Base-by-base conservation (phyloP, 768 basidiomycete species). In the Zangia roseola region DNA sequence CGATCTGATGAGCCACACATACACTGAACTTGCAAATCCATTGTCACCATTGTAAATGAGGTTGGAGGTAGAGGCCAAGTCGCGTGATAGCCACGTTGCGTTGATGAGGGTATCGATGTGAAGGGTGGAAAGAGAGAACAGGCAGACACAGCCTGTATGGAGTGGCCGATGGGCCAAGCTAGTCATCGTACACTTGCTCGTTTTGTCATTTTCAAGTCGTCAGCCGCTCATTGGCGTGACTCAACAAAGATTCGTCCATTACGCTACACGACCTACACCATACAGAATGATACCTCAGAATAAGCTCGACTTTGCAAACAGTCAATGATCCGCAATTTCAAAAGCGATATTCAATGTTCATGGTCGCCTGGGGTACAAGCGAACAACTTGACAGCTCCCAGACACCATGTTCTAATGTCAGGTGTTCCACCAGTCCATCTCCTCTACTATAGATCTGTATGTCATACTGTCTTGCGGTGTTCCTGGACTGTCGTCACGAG, bases 381-480 rank as follows among this genome's bases (percentile, higher is more conserved):
- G 3, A 48, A 39, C 9, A 39, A 19, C 10, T 33, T 31, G 30
- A 30, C 30, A 13, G 10, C 30, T 30, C 26, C 26, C 12, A 30
- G 14, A 30, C 6, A 45, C 35, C 26, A 19, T n/a, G n/a, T 28
- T 34, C 20, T 13, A 30, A 12, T 40, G 17, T 28, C 46, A 39
- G 19, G 16, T 2, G 19, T 10, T 39, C 37, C 37, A 26, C 30
- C 5, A 13, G 19, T 26, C 38, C 38, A 43, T n/a, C 10, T 20
- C 6, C 10, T 20, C 6, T 25, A 17, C 10, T 16, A 36, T 25
- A 41, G 24, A 21, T 28, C 16, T 10, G 9, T 24, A 34, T 21
- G 19, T 48, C 42, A 67, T 10, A 65, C 45, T 1, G 2, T 56
- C 50, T 78, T 78, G 46, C 76, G 72, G 42, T 78, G 76, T 53